These are phyloP conservation scores for Xylariomycetidae sp. DNA, from an alignment of 2,329 filamentous ascomycete species.

Conservation along the genomic window DNA sequence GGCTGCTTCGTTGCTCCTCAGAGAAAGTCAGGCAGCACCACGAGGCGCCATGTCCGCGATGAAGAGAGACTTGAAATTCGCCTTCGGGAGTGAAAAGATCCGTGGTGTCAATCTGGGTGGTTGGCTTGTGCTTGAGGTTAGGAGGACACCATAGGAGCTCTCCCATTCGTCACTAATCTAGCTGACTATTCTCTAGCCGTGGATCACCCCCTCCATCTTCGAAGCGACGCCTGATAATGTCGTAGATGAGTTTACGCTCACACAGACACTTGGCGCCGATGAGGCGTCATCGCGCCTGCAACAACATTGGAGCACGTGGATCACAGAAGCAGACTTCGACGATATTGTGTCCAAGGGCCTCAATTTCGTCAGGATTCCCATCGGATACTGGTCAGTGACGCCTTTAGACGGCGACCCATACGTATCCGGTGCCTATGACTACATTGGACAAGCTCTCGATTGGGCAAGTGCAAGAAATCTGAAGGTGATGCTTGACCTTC, in stretches of 20 bases:
- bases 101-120: constrained; percentile 18
- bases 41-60: constrained; percentile 1
- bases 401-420: constrained; percentile 45
- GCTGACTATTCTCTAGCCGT: constrained; percentile 55
- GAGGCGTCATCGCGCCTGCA: constrained; percentile 38
- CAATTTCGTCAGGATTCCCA: constrained; percentile 54
- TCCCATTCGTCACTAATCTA: not conserved
- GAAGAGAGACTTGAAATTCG: constrained; percentile 7
- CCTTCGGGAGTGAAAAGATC: constrained; percentile 10
- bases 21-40: constrained; percentile 3
- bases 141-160: not conserved
- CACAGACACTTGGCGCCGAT: constrained; percentile 39
- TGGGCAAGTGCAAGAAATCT: constrained; percentile 43
- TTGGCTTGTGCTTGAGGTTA: constrained; percentile 15
- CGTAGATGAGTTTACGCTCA: constrained; percentile 49
- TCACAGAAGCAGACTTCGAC: constrained; percentile 46
- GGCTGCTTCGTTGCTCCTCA: constrained; percentile 2
- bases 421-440: constrained; percentile 31
- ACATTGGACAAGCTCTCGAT: constrained; percentile 51
- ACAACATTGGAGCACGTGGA: constrained; percentile 47
- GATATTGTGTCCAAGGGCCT: constrained; percentile 53
- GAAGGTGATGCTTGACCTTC: constrained; percentile 51
- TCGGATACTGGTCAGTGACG: constrained; percentile 57
- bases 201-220: constrained; percentile 72
- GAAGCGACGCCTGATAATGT: constrained; percentile 34